Percentiles rank a stretch among this genome's conserved stretches.
Evolutionary conservation across 2,329 filamentous ascomycete species (phyloP).

Genomic region (Pestalotiopsis fici): DNA sequence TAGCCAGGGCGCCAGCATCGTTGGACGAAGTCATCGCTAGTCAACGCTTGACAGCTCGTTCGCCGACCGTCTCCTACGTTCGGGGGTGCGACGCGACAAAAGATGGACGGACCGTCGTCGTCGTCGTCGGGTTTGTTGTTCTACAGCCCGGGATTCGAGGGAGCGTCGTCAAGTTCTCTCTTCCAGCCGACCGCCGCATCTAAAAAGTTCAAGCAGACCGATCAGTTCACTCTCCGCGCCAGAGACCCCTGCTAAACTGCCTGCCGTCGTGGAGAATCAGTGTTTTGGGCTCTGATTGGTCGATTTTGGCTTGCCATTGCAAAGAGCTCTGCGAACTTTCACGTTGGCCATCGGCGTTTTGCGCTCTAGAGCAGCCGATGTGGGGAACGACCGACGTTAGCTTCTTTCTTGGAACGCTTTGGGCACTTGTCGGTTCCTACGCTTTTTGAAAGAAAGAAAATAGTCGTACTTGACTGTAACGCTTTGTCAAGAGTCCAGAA

Average conservation of each 20-base stretch:
- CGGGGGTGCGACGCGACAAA: slow-evolving; percentile 4
- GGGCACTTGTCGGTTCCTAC: not conserved
- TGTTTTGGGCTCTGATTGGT: not conserved
- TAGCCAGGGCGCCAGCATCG: slow-evolving; percentile 6
- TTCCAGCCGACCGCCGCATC: slow-evolving; percentile 7
- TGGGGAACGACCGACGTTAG: not conserved
- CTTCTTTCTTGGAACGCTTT: not conserved
- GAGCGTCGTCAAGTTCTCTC: not conserved
- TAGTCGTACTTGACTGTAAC: not conserved
- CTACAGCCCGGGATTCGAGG: not conserved
- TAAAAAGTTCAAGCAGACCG: slow-evolving; percentile 6
- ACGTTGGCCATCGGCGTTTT: slow-evolving; percentile 5
- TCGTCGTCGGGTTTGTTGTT: not conserved
- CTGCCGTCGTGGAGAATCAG: not conserved
- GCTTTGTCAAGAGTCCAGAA: not conserved
- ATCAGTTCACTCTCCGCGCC: slow-evolving; percentile 1
- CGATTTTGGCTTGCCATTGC: not conserved
- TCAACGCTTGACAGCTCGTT: slow-evolving; percentile 54
- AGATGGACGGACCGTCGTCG: not conserved
- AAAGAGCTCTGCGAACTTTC: not conserved
- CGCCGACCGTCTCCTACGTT: slow-evolving; percentile 37
- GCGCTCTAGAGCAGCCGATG: not conserved
- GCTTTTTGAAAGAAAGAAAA: not conserved
- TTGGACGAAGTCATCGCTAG: slow-evolving; percentile 64
- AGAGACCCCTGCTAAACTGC: slow-evolving; percentile 2